phyloP scores from a whole-genome alignment of 352 stramenopile species.

The Aphanomyces stellatus region DNA sequence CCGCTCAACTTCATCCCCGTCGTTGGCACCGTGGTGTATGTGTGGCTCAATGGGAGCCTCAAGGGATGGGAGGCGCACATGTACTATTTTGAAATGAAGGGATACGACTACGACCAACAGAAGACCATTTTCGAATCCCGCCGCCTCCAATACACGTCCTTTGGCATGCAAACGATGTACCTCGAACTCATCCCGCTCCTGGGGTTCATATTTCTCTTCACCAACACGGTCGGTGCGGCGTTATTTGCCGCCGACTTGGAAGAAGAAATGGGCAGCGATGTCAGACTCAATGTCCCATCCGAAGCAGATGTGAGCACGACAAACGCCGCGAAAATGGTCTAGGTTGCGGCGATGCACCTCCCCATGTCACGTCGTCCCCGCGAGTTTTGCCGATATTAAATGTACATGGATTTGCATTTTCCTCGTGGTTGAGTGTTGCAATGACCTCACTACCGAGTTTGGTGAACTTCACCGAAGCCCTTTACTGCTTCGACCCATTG shows the following conservation, averaged over 20 bases:
- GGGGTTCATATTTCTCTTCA: conserved; percentile 58
- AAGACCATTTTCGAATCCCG: conserved; percentile 37
- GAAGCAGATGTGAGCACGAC: background rate
- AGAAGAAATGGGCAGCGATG: too few species aligned
- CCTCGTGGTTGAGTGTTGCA: too few species aligned
- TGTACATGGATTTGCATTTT: too few species aligned
- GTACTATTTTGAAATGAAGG: conserved; percentile 70
- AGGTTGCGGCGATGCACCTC: background rate
- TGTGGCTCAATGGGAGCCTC: conserved; percentile 61
- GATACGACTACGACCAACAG: conserved; percentile 46
- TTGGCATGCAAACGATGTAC: conserved; percentile 62
- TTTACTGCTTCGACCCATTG: too few species aligned
- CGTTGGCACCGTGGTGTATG: conserved; percentile 46
- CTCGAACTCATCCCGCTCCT: conserved; percentile 66
- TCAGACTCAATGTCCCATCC: too few species aligned
- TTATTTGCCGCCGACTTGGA: conserved; percentile 59
- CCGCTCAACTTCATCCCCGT: conserved; percentile 62
- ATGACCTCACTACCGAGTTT: too few species aligned
- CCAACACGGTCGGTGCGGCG: conserved; percentile 57
- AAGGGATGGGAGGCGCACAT: conserved; percentile 65
- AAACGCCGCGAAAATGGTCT: background rate
- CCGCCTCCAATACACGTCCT: conserved; percentile 49
- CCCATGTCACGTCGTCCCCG: too few species aligned
- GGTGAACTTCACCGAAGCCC: too few species aligned
- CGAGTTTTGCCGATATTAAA: too few species aligned